Percentiles rank a stretch among this genome's conserved stretches.
Conservation (phyloP, 768 basidiomycete species). For the Leccinum boreale region DNA sequence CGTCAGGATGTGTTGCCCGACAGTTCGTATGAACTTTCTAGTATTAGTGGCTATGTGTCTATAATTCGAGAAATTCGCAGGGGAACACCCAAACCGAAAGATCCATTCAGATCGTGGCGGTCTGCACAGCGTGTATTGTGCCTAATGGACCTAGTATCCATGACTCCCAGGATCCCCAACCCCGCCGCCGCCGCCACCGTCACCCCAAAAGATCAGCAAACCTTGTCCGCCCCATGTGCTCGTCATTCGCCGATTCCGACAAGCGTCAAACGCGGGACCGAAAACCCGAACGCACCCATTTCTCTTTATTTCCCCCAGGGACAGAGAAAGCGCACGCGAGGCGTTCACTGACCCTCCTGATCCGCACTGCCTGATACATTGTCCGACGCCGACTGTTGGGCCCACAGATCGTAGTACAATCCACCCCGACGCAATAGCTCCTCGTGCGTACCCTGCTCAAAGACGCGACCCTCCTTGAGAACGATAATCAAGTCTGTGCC, state of each 20-base stretch:
- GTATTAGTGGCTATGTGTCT: background rate
- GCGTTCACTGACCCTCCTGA: constrained; percentile 3
- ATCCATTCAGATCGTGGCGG: background rate
- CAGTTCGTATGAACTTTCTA: background rate
- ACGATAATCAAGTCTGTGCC: constrained; percentile 85
- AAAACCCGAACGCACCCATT: background rate
- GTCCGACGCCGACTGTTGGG: constrained; percentile 57
- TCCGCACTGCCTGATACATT: constrained; percentile 14
- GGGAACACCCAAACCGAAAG: background rate
- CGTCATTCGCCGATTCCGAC: background rate
- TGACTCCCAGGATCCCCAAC: background rate
- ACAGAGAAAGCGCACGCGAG: background rate
- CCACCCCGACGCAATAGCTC: constrained; percentile 70
- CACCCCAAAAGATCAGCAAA: background rate
- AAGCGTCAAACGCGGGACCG: background rate
- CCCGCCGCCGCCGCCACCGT: background rate
- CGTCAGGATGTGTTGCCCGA: background rate
- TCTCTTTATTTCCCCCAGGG: background rate
- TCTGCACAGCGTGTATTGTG: background rate
- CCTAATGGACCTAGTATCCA: background rate
- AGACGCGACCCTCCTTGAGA: constrained; percentile 83
- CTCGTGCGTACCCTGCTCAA: constrained; percentile 92
- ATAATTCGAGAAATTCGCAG: background rate
- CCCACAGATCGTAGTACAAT: constrained; percentile 81
- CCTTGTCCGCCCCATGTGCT: background rate